Conservation (phyloP, 129 eudicot species). For the Chrysanthemum lavandulifolium region DNA sequence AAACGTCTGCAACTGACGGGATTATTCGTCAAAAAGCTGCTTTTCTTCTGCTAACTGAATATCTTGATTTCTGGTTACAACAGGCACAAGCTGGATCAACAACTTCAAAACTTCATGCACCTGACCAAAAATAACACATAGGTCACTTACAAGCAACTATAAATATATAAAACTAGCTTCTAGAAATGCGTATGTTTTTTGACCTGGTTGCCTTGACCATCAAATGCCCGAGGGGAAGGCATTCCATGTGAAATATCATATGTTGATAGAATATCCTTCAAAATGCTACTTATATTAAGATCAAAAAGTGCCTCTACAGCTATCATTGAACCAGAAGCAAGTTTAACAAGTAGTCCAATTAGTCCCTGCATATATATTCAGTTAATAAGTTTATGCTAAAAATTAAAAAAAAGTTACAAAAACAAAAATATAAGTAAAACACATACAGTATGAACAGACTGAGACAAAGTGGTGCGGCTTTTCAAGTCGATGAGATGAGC, state of each 20-base stretch:
- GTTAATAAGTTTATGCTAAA: neutral
- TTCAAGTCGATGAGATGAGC: constrained; percentile 71
- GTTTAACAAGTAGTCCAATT: constrained; percentile 73
- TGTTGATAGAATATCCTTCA: constrained; percentile 62
- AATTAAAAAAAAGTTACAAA: neutral
- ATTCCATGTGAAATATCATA: constrained; percentile 58
- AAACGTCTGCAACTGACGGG: constrained; percentile 64
- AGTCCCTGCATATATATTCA: constrained; percentile 52
- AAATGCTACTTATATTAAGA: constrained; percentile 66
- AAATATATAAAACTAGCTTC: constrained; percentile 1
- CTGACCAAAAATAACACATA: constrained; percentile 31
- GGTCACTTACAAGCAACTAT: constrained; percentile 12
- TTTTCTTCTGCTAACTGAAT: constrained; percentile 37
- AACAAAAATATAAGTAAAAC: constrained; percentile 1
- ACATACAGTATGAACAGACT: constrained; percentile 67
- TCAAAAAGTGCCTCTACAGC: constrained; percentile 73
- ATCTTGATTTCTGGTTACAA: constrained; percentile 43
- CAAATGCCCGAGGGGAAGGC: constrained; percentile 57
- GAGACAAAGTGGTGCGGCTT: constrained; percentile 59
- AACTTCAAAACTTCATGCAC: constrained; percentile 79
- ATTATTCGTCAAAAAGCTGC: constrained; percentile 49
- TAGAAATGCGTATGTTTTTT: neutral
- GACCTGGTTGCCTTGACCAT: constrained; percentile 68
- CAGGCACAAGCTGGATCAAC: constrained; percentile 82
- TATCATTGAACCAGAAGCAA: constrained; percentile 78